phyloP scores from a whole-genome alignment of 2,329 filamentous ascomycete genomes.

The Shiraia sp. region DNA sequence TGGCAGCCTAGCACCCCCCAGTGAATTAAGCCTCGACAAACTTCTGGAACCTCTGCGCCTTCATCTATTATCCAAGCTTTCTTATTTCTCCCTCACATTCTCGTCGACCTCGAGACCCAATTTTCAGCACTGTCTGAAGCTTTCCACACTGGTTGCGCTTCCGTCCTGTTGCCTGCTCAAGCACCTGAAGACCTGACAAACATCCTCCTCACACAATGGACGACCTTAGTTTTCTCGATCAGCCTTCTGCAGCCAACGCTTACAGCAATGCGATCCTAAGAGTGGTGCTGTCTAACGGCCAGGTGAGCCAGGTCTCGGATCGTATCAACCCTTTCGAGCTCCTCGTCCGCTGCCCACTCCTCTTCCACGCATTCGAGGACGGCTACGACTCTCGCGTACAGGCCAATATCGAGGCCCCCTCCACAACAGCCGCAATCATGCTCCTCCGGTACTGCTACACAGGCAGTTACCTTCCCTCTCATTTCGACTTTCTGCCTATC shows the following conservation, averaged over 20 bases:
- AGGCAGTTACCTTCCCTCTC: slow-evolving; percentile 40
- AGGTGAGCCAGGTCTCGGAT: slow-evolving; percentile 37
- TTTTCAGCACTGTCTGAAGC: slow-evolving; percentile 4
- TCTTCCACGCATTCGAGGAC: slow-evolving; percentile 48
- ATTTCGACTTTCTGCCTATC: slow-evolving; percentile 23
- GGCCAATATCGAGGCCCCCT: slow-evolving; percentile 45
- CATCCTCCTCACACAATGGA: slow-evolving; percentile 18
- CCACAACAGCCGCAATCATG: slow-evolving; percentile 34
- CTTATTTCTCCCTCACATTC: not conserved
- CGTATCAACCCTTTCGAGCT: slow-evolving; percentile 38
- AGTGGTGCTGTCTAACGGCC: slow-evolving; percentile 35
- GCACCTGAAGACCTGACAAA: not conserved
- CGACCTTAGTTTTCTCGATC: slow-evolving; percentile 28
- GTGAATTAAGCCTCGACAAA: not conserved
- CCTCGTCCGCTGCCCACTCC: slow-evolving; percentile 42
- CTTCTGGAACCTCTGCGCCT: slow-evolving; percentile 1
- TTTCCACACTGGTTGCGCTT: slow-evolving; percentile 1
- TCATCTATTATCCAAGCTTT: not conserved
- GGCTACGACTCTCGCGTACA: slow-evolving; percentile 30
- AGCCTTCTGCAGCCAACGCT: slow-evolving; percentile 5
- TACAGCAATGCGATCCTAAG: slow-evolving; percentile 34
- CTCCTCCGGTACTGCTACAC: slow-evolving; percentile 51
- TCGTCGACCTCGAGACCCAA: not conserved
- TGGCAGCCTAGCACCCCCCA: slow-evolving; percentile 3
- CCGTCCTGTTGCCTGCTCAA: slow-evolving; percentile 1